Evolutionary conservation across 305 asterid genomes (phyloP), one percentile per base, ranked within the genome.

Genomic region (Fraxinus ornus): DNA sequence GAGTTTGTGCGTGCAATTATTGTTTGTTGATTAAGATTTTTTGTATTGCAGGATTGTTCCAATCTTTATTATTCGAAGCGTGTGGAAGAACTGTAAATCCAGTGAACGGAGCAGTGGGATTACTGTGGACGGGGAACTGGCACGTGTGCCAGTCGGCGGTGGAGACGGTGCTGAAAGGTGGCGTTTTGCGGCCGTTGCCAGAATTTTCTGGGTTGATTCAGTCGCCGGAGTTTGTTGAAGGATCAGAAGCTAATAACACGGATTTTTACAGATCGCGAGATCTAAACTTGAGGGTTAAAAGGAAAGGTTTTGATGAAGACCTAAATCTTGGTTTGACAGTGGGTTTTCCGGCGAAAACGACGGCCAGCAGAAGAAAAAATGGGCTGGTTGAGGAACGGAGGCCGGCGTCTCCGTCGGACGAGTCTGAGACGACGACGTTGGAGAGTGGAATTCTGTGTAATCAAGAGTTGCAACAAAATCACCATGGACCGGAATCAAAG

Each of bases 21-120:
- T 19, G 13, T 21, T 62, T 62, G 13, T 19, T 22, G 15, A 8
- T 62, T 62, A 3, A 21, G 32, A 62, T 1, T 3, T 19, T n/a
- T 71, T 15, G 0, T 1, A 72, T 30, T 78, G 81, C 82, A 90
- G 94, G 91, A 76, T 79, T 90, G 79, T 90, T 90, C 80, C 92
- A 89, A 41, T 90, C 94, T 47, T 66, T 90, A 13, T 44, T 90
- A 52, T 89, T 87, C 44, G 94, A 90, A 88, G 92, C 94, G 0
- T 90, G 94, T 44, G 92, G 92, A 39, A 81, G 92, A 79, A 89
- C 94, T 13, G 89, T 90, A 82, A 90, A 90, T 35, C 94, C 94
- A 8, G 91, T 90, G 26, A 86, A 83, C 83, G 92, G 92, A 55
- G 92, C 89, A 0, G 89, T 89, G 60, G 94, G 94, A 37, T 75